A percentile compares a stretch with the other conserved stretches of the same genome.
Evolutionary conservation across 768 basidiomycete species (phyloP).

Genomic region (Wakefieldia striispora): DNA sequence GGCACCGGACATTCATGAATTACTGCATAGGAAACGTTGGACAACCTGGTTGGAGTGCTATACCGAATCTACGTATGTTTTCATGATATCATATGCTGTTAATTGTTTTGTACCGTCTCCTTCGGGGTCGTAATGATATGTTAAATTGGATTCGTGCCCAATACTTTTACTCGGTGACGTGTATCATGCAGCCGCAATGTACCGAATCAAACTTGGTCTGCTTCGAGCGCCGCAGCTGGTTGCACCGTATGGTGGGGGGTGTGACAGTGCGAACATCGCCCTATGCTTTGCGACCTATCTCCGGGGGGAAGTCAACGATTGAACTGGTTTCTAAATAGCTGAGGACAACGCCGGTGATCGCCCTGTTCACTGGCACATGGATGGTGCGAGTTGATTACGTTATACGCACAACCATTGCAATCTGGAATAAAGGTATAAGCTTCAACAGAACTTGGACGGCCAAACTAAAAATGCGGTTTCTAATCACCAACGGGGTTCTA

Average conservation of each 20-base stretch:
- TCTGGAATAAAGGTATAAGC: too few relatives aligned
- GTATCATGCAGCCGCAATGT: not conserved
- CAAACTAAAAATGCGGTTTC: constrained; percentile 14
- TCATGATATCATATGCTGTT: constrained; percentile 30
- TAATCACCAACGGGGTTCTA: constrained; percentile 7
- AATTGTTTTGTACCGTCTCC: constrained; percentile 31
- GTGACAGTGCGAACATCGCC: too few relatives aligned
- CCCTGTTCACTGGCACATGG: too few relatives aligned
- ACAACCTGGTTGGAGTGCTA: not conserved
- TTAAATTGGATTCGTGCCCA: constrained; percentile 16
- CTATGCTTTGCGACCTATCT: too few relatives aligned
- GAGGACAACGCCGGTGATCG: too few relatives aligned
- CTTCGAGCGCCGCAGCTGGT: too few relatives aligned
- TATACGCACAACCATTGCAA: too few relatives aligned
- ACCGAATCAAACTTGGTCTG: too few relatives aligned
- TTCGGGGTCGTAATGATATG: constrained; percentile 29
- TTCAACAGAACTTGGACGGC: not conserved
- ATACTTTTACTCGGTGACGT: not conserved
- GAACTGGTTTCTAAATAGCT: too few relatives aligned
- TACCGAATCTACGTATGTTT: constrained; percentile 20
- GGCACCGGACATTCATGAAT: not conserved
- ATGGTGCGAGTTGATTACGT: too few relatives aligned
- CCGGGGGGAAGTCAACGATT: too few relatives aligned
- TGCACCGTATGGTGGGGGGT: too few relatives aligned
- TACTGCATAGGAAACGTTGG: not conserved